A percentile compares a stretch with the other conserved stretches of the same genome.
These are phyloP conservation scores for Colletotrichum ledebouriae DNA, from an alignment of 2,329 filamentous ascomycete species.

Conservation along the genomic window DNA sequence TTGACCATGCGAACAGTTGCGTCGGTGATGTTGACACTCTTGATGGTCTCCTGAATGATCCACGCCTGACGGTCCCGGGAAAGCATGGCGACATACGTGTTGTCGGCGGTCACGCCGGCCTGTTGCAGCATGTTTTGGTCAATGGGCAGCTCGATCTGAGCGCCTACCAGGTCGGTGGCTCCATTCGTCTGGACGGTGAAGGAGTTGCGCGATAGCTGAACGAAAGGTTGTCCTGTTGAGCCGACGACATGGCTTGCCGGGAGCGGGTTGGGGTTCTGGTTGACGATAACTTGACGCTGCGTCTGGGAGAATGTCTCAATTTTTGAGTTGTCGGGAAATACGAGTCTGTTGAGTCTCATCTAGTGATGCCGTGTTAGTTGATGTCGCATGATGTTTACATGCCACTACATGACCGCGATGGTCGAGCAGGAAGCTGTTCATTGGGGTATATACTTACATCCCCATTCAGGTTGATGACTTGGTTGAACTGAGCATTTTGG, in stretches of 20 bases:
- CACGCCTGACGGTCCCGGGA: conserved; percentile 44
- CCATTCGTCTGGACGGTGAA: conserved; percentile 45
- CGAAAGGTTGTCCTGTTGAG: conserved; percentile 45
- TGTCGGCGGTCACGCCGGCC: conserved; percentile 43
- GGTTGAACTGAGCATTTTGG: conserved; percentile 43
- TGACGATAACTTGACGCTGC: conserved; percentile 44
- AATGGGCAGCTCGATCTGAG: conserved; percentile 44
- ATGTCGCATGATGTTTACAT: background rate
- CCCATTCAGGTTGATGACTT: conserved; percentile 45
- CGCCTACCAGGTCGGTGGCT: conserved; percentile 44
- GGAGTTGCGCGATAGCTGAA: conserved; percentile 44
- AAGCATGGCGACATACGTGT: conserved; percentile 44
- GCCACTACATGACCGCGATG: conserved; percentile 1
- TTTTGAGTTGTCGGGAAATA: conserved; percentile 44
- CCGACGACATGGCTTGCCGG: conserved; percentile 44
- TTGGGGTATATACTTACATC: conserved; percentile 41
- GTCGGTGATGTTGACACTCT: conserved; percentile 45
- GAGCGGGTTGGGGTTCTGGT: conserved; percentile 44
- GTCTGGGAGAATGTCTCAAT: conserved; percentile 46
- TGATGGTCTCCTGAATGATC: conserved; percentile 43
- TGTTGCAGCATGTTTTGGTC: conserved; percentile 42
- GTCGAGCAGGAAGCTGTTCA: background rate
- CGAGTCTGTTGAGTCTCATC: conserved; percentile 44
- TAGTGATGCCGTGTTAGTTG: conserved; percentile 17
- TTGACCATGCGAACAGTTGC: conserved; percentile 45